Evolutionary conservation across 768 basidiomycete species (phyloP).

Genomic region (Rhizopogon vesiculosus): DNA sequence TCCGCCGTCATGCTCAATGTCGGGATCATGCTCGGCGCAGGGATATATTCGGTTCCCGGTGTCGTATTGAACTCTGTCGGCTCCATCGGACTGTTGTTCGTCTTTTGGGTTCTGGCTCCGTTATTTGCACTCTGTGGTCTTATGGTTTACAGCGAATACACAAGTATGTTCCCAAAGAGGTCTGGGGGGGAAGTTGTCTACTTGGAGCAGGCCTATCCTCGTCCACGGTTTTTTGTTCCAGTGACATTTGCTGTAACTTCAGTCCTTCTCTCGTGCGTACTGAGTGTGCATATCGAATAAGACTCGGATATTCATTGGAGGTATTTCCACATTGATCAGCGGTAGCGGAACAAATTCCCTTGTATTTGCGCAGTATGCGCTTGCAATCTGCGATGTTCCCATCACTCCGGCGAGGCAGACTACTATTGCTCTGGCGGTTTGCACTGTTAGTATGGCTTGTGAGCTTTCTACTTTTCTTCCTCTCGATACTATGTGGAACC

Average conservation of each 20-base stretch:
- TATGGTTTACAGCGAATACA: slow-evolving; percentile 35
- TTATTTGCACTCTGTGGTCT: slow-evolving; percentile 2
- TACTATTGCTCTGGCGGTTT: slow-evolving; percentile 14
- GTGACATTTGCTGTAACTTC: slow-evolving; percentile 32
- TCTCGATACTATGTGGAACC: too few species aligned
- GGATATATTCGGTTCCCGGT: slow-evolving; percentile 4
- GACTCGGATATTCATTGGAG: background rate
- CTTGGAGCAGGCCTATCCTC: slow-evolving; percentile 26
- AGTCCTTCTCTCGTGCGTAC: slow-evolving; percentile 21
- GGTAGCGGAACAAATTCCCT: slow-evolving; percentile 19
- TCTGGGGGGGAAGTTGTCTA: slow-evolving; percentile 48
- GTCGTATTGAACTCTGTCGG: slow-evolving; percentile 3
- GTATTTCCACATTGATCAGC: background rate
- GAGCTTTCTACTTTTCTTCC: background rate
- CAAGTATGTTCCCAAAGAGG: slow-evolving; percentile 43
- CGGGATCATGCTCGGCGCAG: slow-evolving; percentile 1
- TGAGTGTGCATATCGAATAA: background rate
- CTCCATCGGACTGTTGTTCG: background rate
- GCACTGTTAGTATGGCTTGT: slow-evolving; percentile 17
- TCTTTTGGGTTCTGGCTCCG: slow-evolving; percentile 2
- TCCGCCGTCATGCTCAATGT: slow-evolving; percentile 3
- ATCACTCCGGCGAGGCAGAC: slow-evolving; percentile 16
- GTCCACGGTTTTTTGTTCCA: slow-evolving; percentile 30
- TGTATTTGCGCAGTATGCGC: slow-evolving; percentile 22
- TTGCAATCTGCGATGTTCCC: slow-evolving; percentile 13